phyloP scores from a whole-genome alignment of 805 yeast species.

The Zygosaccharomyces siamensis region DNA sequence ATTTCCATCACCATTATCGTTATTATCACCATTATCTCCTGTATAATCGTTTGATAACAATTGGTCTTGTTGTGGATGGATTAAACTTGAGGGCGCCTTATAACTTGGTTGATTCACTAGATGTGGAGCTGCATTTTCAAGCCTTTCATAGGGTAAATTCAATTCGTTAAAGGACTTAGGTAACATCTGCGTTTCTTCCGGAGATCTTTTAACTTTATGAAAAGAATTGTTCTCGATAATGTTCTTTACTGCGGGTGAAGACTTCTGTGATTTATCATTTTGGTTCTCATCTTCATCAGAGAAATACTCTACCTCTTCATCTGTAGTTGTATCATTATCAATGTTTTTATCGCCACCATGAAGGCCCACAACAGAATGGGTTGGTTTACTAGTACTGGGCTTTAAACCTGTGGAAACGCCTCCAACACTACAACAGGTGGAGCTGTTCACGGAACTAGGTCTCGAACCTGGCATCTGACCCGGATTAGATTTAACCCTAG shows the following conservation, averaged over 20 bases:
- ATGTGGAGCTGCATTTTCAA: conserved; percentile 1
- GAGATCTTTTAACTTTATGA: background rate
- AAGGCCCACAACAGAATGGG: conserved; percentile 28
- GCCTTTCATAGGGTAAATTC: conserved; percentile 8
- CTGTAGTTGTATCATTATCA: conserved; percentile 24
- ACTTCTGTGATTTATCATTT: conserved; percentile 1
- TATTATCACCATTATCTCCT: conserved; percentile 3
- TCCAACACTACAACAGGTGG: conserved; percentile 9
- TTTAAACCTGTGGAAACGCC: conserved; percentile 23
- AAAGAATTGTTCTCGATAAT: background rate
- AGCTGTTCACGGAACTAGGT: conserved; percentile 10
- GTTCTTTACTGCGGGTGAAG: background rate
- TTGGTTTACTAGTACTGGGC: conserved; percentile 29
- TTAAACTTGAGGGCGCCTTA: conserved; percentile 20
- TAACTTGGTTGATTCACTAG: conserved; percentile 16
- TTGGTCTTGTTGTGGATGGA: conserved; percentile 5
- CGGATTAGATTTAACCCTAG: conserved; percentile 25
- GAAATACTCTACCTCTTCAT: conserved; percentile 42
- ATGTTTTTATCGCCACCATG: conserved; percentile 26
- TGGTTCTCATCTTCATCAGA: conserved; percentile 35
- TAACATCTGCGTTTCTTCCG: conserved; percentile 5
- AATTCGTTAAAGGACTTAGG: conserved; percentile 9
- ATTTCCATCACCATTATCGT: too few relatives aligned
- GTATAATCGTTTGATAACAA: background rate
- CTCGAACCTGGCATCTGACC: conserved; percentile 11